phyloP scores from a whole-genome alignment of 139 green algal species.

The Mesostigma viride region DNA sequence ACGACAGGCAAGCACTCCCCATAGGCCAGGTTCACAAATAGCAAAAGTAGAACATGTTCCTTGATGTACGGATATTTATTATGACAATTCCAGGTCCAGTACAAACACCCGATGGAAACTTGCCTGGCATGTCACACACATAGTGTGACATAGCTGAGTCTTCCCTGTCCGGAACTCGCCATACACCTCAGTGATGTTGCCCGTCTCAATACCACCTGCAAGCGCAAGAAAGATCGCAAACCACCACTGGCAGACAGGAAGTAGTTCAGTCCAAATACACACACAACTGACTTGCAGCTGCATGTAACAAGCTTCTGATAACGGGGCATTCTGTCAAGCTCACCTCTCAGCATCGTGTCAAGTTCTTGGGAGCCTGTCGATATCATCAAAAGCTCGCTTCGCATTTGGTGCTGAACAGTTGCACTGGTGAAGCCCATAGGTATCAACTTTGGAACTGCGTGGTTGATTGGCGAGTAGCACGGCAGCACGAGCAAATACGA shows the following conservation, averaged over 20 bases:
- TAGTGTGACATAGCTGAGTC: slow-evolving; percentile 95
- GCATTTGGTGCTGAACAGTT: slow-evolving; percentile 58
- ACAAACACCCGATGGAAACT: no score
- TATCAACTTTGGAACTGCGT: slow-evolving; percentile 78
- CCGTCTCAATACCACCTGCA: slow-evolving; percentile 88
- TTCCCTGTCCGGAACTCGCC: slow-evolving; percentile 91
- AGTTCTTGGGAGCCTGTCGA: slow-evolving; percentile 82
- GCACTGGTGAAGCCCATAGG: slow-evolving; percentile 93
- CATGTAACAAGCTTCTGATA: no score
- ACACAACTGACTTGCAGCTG: not conserved
- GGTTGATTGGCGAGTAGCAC: not conserved
- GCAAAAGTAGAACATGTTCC: no score
- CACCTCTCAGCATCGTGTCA: slow-evolving; percentile 67
- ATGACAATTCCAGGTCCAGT: no score
- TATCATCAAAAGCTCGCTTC: slow-evolving; percentile 70
- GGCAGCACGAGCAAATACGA: not conserved
- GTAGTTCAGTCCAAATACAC: not conserved
- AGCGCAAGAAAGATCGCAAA: not conserved
- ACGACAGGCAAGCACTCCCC: no score
- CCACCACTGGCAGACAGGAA: not conserved
- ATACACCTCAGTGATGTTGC: slow-evolving; percentile 96
- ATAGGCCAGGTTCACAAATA: no score
- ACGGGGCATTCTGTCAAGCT: no score
- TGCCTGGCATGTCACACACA: slow-evolving; percentile 93
- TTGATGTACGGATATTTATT: no score